Conservation (phyloP, 2,329 filamentous ascomycete species). For the Colletotrichum sp. region DNA sequence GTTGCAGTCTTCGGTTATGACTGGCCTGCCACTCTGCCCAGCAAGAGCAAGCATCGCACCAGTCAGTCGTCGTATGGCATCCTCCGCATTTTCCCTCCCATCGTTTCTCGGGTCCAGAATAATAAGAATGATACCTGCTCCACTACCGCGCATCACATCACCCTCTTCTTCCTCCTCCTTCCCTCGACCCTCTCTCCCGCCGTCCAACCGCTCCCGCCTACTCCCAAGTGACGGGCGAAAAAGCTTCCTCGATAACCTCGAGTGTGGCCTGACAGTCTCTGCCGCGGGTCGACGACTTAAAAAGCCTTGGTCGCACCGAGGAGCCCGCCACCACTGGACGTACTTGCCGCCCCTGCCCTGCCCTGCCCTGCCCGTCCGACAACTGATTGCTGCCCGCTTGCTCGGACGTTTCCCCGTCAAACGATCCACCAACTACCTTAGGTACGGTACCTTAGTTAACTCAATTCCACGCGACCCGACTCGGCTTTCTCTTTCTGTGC, state of each 20-base stretch:
- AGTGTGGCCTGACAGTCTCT: background rate
- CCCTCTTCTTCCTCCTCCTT: background rate
- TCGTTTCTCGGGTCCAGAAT: conserved; percentile 7
- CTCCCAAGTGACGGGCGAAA: background rate
- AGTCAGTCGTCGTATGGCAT: background rate
- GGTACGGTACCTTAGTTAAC: background rate
- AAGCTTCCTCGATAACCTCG: conserved; percentile 7
- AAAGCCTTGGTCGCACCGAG: background rate
- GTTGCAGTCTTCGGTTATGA: conserved; percentile 8
- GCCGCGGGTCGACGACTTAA: background rate
- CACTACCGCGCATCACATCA: conserved; percentile 19
- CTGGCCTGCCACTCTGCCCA: background rate
- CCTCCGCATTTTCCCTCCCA: conserved; percentile 12
- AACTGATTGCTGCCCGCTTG: background rate
- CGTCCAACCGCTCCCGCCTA: background rate
- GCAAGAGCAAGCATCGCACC: background rate
- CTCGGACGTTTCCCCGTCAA: background rate
- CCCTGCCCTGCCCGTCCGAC: background rate
- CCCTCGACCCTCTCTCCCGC: background rate
- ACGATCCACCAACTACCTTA: background rate
- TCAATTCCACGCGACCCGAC: background rate
- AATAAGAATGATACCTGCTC: conserved; percentile 22
- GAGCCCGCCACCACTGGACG: background rate
- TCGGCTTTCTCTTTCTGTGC: background rate
- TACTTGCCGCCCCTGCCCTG: background rate